A percentile compares a stretch with the other conserved stretches of the same genome.
phyloP scores from a whole-genome alignment of 352 stramenopile genomes.

The Phytopythium boreale region DNA sequence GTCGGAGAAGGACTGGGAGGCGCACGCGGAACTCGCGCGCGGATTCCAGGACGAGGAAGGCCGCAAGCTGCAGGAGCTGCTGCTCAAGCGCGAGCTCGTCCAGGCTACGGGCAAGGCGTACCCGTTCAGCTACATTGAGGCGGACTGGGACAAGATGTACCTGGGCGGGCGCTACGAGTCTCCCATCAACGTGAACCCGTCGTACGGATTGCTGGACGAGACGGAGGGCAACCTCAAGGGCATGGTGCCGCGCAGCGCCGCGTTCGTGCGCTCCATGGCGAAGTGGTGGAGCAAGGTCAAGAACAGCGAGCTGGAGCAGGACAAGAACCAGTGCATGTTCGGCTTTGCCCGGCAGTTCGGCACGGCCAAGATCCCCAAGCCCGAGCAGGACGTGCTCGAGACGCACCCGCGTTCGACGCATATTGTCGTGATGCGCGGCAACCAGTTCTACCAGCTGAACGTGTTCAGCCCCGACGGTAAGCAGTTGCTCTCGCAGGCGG shows the following conservation, averaged over 20 bases:
- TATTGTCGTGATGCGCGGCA: conserved; percentile 87
- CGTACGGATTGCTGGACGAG: conserved; percentile 83
- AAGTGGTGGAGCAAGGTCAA: conserved; percentile 91
- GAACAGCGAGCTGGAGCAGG: conserved; percentile 82
- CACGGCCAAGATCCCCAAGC: conserved; percentile 78
- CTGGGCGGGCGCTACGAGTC: conserved; percentile 85
- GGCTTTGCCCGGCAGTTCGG: conserved; percentile 86
- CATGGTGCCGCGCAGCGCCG: conserved; percentile 66
- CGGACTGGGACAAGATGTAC: conserved; percentile 92
- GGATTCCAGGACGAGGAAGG: conserved; percentile 53
- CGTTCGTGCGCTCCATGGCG: conserved; percentile 76
- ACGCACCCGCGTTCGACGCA: conserved; percentile 78
- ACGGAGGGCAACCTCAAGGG: conserved; percentile 68
- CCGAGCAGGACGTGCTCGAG: conserved; percentile 65
- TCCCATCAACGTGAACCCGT: conserved; percentile 91
- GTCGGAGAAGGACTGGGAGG: conserved; percentile 50
- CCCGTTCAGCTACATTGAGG: conserved; percentile 93
- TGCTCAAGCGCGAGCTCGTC: conserved; percentile 71
- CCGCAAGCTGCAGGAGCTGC: conserved; percentile 50
- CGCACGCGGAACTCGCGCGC: conserved; percentile 61
- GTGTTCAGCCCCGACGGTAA: conserved; percentile 82
- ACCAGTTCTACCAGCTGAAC: conserved; percentile 83
- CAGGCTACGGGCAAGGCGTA: conserved; percentile 82
- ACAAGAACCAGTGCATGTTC: conserved; percentile 90
- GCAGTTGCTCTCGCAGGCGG: conserved; percentile 68